A percentile compares a stretch with the other conserved stretches of the same genome.
Conservation (phyloP, 23 red algal species). For the Porphyridium purpureum region DNA sequence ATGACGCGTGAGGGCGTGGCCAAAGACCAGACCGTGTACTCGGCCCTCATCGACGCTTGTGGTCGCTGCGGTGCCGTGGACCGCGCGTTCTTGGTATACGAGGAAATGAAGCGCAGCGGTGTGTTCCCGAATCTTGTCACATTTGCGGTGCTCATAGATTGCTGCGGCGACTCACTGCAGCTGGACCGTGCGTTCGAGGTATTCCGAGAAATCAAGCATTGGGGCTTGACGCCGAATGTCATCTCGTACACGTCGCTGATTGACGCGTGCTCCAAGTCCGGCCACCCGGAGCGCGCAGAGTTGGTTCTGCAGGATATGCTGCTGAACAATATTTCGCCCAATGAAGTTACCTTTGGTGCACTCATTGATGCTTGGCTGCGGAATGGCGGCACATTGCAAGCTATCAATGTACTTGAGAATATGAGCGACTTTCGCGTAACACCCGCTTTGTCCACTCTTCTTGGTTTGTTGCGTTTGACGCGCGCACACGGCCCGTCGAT, state of each 20-base stretch:
- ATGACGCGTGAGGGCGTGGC: conserved; percentile 39
- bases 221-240: conserved; percentile 23
- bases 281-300: conserved; percentile 30
- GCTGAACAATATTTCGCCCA: conserved; percentile 18
- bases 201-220: conserved; percentile 44
- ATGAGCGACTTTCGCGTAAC: no score
- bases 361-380: no score
- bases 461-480: no score
- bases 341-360: conserved; percentile 52
- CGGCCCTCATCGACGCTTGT: conserved; percentile 72
- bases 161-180: conserved; percentile 22
- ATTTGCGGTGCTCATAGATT: conserved; percentile 48
- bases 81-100: conserved; percentile 38
- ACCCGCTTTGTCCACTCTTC: no score
- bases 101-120: conserved; percentile 28
- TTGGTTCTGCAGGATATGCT: conserved; percentile 22
- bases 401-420: no score
- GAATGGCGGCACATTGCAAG: no score
- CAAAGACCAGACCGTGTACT: conserved; percentile 76
- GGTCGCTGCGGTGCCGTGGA: conserved; percentile 41
- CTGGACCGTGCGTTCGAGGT: conserved; percentile 44
- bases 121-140: conserved; percentile 32
- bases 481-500: no score
- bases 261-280: conserved; percentile 39
- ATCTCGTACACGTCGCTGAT: conserved; percentile 40